phyloP scores from a whole-genome alignment of 148 eudicot species.

The Vaccinium myrtillus region DNA sequence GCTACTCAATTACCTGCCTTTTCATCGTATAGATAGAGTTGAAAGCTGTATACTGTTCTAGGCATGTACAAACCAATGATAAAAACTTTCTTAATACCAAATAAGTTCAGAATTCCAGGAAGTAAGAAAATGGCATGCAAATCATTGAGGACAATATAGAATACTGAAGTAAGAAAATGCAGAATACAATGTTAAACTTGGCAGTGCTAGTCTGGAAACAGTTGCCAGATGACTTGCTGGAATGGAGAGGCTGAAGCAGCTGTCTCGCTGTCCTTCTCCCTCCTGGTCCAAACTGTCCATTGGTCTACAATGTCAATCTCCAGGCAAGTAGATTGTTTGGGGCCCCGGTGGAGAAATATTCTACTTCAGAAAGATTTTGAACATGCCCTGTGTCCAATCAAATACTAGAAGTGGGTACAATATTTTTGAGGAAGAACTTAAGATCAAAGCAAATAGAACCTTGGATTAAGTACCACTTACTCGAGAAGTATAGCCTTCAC shows the following conservation, averaged over 20 bases:
- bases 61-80: neutral
- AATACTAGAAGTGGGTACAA: no score
- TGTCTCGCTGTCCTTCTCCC: neutral
- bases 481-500: no score
- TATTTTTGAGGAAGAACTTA: no score
- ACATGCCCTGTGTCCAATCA: no score
- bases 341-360: no score
- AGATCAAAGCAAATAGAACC: no score
- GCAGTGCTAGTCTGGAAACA: neutral
- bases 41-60: neutral
- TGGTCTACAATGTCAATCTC: neutral
- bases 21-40: neutral
- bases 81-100: neutral
- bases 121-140: neutral
- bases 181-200: neutral
- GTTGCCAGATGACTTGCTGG: neutral
- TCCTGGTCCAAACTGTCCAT: neutral
- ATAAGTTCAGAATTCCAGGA: neutral
- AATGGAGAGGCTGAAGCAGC: neutral
- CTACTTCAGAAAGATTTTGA: no score
- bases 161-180: neutral
- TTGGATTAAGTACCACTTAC: no score
- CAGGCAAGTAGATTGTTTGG: no score
- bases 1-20: neutral
- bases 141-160: no score